Percentiles rank a stretch among this genome's conserved stretches.
Evolutionary conservation across 1,284 basidiomycete species (phyloP).

Genomic region (Sporisorium scitamineum): DNA sequence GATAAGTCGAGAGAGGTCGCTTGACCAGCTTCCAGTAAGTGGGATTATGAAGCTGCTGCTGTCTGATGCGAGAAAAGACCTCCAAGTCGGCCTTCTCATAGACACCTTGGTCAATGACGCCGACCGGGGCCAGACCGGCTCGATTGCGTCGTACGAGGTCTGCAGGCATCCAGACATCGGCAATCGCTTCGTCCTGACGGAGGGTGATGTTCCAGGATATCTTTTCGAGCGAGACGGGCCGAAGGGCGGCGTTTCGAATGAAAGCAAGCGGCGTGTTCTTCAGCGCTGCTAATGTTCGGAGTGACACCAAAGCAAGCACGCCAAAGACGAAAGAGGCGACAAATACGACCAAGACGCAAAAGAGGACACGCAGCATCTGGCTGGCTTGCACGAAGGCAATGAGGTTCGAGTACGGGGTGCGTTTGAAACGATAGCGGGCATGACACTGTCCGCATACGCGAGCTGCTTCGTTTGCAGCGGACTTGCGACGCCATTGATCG

Average conservation of each 20-base stretch:
- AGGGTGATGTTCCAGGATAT: constrained; percentile 39
- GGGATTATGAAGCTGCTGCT: constrained; percentile 22
- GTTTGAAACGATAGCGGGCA: constrained; percentile 38
- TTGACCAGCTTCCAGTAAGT: constrained; percentile 32
- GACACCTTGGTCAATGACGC: constrained; percentile 16
- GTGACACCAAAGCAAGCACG: constrained; percentile 7
- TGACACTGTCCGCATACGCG: constrained; percentile 41
- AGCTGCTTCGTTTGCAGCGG: constrained; percentile 30
- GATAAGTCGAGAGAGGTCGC: constrained; percentile 14
- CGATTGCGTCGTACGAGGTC: constrained; percentile 9
- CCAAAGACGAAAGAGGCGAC: constrained; percentile 22
- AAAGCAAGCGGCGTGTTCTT: constrained; percentile 25
- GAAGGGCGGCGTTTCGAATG: constrained; percentile 26
- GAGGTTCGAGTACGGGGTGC: constrained; percentile 24
- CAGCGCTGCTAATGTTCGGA: constrained; percentile 18
- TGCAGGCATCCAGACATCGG: constrained; percentile 31
- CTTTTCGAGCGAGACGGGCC: constrained; percentile 23
- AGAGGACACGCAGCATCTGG: constrained; percentile 40
- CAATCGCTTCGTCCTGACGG: constrained; percentile 17
- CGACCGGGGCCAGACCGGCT: constrained; percentile 2
- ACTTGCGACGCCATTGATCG: constrained; percentile 40
- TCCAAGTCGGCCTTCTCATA: constrained; percentile 30
- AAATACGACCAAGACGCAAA: constrained; percentile 26
- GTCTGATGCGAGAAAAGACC: constrained; percentile 20
- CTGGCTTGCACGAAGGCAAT: constrained; percentile 41